Evolutionary conservation across 768 basidiomycete genomes (phyloP), one percentile per base, ranked within the genome.

Genomic region (Lentinula raphanica): DNA sequence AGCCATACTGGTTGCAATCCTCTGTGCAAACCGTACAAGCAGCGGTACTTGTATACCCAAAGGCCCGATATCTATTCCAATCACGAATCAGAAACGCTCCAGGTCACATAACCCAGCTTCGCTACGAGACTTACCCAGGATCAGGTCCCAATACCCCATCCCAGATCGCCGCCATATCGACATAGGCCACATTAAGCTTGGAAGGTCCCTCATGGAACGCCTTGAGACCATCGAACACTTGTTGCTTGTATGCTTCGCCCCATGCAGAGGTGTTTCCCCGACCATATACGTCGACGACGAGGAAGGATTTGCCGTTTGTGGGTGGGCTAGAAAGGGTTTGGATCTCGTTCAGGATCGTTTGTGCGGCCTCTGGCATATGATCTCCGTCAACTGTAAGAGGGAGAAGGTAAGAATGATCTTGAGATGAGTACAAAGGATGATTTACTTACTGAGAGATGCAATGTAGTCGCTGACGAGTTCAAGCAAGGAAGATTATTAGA

Each of bases 231-330:
- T 71, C 67, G 62, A 76, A 82, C 25, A 81, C 63, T 6, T 73
- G 67, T 56, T 79, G 76, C 44, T 80, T 76, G 68, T 72, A 81
- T 3, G 76, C 72, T 62, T 82, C 73, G 4, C 80, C 82, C 32
- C 65, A 67, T 12, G 73, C 65, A 0, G 74, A 66, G 11, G 73
- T 69, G 11, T 48, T 62, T 12, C 82, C 82, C 21, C 73, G 74
- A 6, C 82, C 82, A 39, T 83, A 83, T 5, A 72, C 77, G 61
- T 82, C 79, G 1, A 78, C 69, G 17, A 84, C 59, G 51, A 83
- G 72, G 60, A 83, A 81, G 27, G 72, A 72, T 50, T 76, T 74
- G 1, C 76, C 81, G 53, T 79, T 77, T 17, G 81, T 82, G 0
- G 82, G 82, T 12, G 78, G 72, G 39, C 70, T 66, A 9, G 80